These are phyloP conservation scores for Ophiostoma perfectum DNA, from an alignment of 2,329 filamentous ascomycete genomes.

Conservation along the genomic window DNA sequence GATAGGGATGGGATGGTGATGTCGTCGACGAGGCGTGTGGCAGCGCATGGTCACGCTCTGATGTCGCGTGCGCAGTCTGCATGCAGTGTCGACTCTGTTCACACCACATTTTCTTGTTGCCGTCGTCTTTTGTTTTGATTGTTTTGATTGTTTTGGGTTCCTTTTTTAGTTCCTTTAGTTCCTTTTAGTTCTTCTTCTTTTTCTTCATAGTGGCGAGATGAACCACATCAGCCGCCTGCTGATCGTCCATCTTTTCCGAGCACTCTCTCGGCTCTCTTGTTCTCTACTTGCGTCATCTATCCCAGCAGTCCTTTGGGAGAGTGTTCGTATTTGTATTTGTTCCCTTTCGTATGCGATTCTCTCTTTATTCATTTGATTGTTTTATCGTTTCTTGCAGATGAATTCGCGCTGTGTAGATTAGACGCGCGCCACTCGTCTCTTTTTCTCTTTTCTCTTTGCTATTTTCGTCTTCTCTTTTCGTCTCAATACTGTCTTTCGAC, in stretches of 20 bases:
- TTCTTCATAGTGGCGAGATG: too few species aligned
- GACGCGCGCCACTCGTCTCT: conserved; percentile 3
- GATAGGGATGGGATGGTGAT: background rate
- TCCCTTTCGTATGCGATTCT: background rate
- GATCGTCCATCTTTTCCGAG: too few species aligned
- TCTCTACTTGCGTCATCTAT: too few species aligned
- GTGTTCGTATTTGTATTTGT: background rate
- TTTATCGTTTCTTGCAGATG: background rate
- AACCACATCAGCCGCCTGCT: background rate
- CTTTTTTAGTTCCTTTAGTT: background rate
- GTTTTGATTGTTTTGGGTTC: background rate
- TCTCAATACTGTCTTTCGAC: background rate
- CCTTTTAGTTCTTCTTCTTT: too few species aligned
- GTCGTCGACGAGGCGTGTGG: background rate
- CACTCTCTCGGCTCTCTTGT: too few species aligned
- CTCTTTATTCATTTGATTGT: background rate
- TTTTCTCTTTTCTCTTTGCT: background rate
- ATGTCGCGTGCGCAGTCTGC: background rate
- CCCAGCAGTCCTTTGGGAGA: too few species aligned
- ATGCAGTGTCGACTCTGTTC: background rate
- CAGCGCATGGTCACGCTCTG: background rate
- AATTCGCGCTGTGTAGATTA: background rate
- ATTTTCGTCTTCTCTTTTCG: background rate
- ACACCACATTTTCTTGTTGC: background rate
- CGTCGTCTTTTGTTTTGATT: background rate